Conservation (phyloP, 2,329 filamentous ascomycete species). For the Pseudogymnoascus sp. region DNA sequence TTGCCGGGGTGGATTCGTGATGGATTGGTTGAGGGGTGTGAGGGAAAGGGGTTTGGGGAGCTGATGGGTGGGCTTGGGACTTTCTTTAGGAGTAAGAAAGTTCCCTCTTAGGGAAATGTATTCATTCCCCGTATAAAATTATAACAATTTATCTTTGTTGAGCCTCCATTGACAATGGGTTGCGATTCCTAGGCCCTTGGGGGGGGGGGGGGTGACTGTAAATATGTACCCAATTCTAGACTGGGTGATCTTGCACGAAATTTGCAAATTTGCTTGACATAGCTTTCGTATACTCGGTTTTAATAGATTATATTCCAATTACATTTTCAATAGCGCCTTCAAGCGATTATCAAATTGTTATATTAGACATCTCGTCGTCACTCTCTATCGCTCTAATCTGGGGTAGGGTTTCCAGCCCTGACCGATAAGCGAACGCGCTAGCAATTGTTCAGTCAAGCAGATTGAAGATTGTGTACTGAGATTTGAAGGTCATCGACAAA, state of each 20-base stretch:
- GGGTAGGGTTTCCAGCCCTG: conserved; percentile 3
- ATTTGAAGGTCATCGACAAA: conserved; percentile 6
- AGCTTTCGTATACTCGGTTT: not conserved
- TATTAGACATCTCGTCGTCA: not conserved
- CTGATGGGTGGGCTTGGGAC: conserved; percentile 49
- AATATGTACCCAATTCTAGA: not conserved
- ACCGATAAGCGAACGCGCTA: conserved; percentile 6
- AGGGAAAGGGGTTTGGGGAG: conserved; percentile 44
- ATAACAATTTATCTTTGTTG: not conserved
- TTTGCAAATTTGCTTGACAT: not conserved
- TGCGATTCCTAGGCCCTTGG: too few relatives aligned
- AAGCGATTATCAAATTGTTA: not conserved
- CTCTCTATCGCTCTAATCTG: not conserved
- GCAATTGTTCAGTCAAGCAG: conserved; percentile 3
- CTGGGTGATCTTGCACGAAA: not conserved
- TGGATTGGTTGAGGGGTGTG: conserved; percentile 48
- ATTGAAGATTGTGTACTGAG: conserved; percentile 1
- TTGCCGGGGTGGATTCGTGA: conserved; percentile 82
- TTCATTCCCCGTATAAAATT: not conserved
- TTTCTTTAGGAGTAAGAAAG: conserved; percentile 51
- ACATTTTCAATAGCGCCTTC: not conserved
- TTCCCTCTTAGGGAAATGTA: not conserved
- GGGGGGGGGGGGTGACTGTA: too few relatives aligned
- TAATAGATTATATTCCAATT: not conserved
- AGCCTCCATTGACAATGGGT: not conserved